These are phyloP conservation scores for Cymbopogon flexuosus DNA, from an alignment of 202 grass and related monocot species.

Conservation along the genomic window DNA sequence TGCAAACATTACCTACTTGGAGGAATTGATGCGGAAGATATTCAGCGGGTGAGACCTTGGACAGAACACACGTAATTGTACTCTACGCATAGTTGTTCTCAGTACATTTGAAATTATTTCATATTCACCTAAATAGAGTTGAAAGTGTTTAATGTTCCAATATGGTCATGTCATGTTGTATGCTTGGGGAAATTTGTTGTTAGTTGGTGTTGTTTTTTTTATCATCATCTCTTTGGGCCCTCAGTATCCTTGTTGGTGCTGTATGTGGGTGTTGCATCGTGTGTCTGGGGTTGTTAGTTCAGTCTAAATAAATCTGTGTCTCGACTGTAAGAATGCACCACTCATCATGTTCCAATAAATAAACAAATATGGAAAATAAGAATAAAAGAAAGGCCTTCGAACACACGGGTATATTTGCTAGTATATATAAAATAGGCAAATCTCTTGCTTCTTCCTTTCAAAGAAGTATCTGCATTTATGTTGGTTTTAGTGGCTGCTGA, in stretches of 20 bases:
- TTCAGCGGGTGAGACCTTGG: slow-evolving; percentile 68
- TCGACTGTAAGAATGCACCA: too few species aligned
- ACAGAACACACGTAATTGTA: background rate
- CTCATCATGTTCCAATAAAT: too few species aligned
- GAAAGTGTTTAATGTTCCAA: background rate
- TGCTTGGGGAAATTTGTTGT: background rate
- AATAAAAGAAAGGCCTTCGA: too few species aligned
- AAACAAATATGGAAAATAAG: too few species aligned
- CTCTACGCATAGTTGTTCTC: background rate
- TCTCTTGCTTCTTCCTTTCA: background rate
- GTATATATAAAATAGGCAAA: too few species aligned
- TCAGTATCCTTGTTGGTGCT: background rate
- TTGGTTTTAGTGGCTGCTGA: background rate
- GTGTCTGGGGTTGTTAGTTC: too few species aligned
- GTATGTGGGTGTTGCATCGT: background rate
- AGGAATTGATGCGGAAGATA: slow-evolving; percentile 90
- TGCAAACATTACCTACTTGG: slow-evolving; percentile 73
- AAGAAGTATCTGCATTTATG: slow-evolving; percentile 3
- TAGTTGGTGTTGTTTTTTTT: background rate
- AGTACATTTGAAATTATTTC: background rate
- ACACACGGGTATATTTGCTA: too few species aligned
- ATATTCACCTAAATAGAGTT: slow-evolving; percentile 6
- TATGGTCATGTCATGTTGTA: background rate
- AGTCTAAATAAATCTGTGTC: too few species aligned
- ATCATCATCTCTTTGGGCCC: background rate